Base-by-base conservation (phyloP, 2,329 filamentous ascomycete species). In the Penicillium decumbens region DNA sequence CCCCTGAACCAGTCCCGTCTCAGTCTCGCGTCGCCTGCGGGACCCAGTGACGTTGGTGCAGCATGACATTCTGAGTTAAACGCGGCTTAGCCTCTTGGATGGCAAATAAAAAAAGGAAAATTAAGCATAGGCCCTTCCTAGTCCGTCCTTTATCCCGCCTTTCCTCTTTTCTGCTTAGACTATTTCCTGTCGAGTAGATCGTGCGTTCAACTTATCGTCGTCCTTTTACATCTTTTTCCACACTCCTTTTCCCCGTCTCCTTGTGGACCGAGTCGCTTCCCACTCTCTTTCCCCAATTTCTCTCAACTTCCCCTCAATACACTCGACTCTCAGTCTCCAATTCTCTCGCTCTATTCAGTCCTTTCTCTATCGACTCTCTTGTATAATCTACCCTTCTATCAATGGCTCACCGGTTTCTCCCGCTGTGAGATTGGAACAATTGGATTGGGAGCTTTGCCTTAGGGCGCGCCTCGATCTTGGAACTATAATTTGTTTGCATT, bases 401-500 rank as follows among this genome's bases (percentile, higher is more conserved):
- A 44, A 59, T 57, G 54, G 56, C 45, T 54, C 18, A n/a, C 10
- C 45, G 39, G 46, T 33, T 15, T 37, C 42, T 47, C n/a, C n/a
- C 10, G 23, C 39, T 45, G 47, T 43, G 33, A 53, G 39, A 23
- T 46, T 42, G 27, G 46, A 30, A 42, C 25, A 42, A 23, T 45
- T 43, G 33, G 45, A 23, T 45, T 43, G 33, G 45, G 58, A 28
- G 45, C 40, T 48, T 30, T 33, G 30, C 32, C 55, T 42, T 30
- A 49, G 41, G 37, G 37, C 30, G 35, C 28, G 45, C 35, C 43
- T 45, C 44, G 40, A n/a, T 27, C 28, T 23, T 23, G 4, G 4
- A 47, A 41, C 27, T 33, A 15, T 18, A 28, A 49, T 20, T 18
- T 25, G 43, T 29, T 18, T 25, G 30, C 28, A 20, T 35, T 52